Percentiles rank a stretch among this genome's conserved stretches.
Conservation (phyloP, 2,329 filamentous ascomycete species). For the Pleurostoma richardsiae region DNA sequence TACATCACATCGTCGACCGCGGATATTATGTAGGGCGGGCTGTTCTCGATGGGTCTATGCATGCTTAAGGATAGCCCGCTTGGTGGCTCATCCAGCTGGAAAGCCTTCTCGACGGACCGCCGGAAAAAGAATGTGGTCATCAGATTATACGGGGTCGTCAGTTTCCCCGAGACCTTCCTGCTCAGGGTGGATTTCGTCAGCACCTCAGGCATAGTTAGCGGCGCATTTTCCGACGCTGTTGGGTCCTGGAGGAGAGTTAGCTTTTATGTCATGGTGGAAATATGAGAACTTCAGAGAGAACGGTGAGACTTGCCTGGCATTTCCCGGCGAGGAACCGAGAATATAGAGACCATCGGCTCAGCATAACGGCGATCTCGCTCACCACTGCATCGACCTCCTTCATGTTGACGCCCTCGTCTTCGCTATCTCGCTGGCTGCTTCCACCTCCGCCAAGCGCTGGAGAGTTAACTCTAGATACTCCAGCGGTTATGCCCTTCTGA, state of each 20-base stretch:
- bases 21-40: conserved; percentile 86
- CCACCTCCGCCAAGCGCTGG: conserved; percentile 55
- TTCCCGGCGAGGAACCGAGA: conserved; percentile 84
- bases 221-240: conserved; percentile 43
- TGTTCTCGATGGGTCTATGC: conserved; percentile 65
- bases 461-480: conserved; percentile 67
- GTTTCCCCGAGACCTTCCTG: conserved; percentile 69
- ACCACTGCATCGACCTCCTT: conserved; percentile 88
- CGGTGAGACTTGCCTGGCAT: conserved; percentile 60
- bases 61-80: conserved; percentile 72
- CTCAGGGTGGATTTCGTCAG: conserved; percentile 73
- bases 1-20: conserved; percentile 99
- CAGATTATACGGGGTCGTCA: conserved; percentile 77
- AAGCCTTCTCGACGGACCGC: conserved; percentile 92
- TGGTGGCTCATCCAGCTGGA: conserved; percentile 90
- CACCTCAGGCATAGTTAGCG: conserved; percentile 66
- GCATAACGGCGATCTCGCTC: conserved; percentile 86
- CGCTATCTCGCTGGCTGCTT: conserved; percentile 54
- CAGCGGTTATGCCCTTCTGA: conserved; percentile 52
- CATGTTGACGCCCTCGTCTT: conserved; percentile 94
- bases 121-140: conserved; percentile 98
- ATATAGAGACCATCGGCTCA: conserved; percentile 90
- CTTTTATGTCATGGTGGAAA: not conserved
- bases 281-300: conserved; percentile 8
- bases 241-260: conserved; percentile 37